Base-by-base conservation (phyloP, 73 alveolate genomes). In the Tetrahymena thermophila region DNA sequence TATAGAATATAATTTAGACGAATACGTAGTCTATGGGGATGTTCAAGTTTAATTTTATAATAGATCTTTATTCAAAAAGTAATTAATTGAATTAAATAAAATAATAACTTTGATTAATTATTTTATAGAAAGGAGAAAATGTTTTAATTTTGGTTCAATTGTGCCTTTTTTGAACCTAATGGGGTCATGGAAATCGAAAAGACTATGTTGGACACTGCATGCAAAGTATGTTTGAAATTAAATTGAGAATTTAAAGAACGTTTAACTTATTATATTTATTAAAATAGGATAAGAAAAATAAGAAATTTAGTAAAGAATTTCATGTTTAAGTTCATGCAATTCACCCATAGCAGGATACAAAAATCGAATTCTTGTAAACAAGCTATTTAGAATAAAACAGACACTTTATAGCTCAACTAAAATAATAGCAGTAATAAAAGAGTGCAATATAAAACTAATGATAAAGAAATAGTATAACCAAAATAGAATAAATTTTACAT, bases 131-230 rank as follows among this genome's bases (percentile, higher is more conserved):
- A 97, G 31, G 23, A 95, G 97, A 95, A 95, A 85, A 84, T 98
- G 96, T 98, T 98, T 93, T 97, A 98, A 71, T 98, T 98, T 95
- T 98, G 99, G 99, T 98, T 98, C 94, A 95, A 98, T 93, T 97
- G 99, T 35, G 56, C 97, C 43, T 98, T 98, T 95, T 85, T 98
- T 9, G 98, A 98, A 23, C 28, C 93, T 28, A 94, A 96, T 28
- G 99, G 98, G 10, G 95, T 98, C 17, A 85, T 98, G 37, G 84
- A 94, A 6, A 96, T 98, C 85, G 96, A 97, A 50, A 98, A 98
- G 85, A 93, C 94, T 28, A 96, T 96, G 98, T 96, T 98, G 8
- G 99, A 98, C 71, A 96, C 96, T 84, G 99, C 99, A 11, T 96
- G 97, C 93, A 96, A 96, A 94, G 99, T 71, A 71, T 8, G 44